Evolutionary conservation across 1,284 basidiomycete species (phyloP).

Genomic region (Ceraceosorus guamensis): DNA sequence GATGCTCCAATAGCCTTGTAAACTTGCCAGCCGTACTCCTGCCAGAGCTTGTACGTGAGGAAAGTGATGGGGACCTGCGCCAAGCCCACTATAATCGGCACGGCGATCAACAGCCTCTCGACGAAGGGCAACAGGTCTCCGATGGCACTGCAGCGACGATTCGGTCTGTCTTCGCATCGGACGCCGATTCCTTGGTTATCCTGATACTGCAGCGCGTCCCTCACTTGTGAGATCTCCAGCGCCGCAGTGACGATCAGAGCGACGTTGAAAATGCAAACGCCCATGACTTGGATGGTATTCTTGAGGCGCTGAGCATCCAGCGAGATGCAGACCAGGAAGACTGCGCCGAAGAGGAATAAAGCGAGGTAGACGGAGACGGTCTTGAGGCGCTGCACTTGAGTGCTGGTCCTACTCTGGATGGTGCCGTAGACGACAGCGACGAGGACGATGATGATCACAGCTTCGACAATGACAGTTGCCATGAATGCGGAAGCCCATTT

Average conservation of each 20-base stretch:
- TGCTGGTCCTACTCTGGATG: constrained; percentile 12
- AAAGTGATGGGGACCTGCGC: constrained; percentile 23
- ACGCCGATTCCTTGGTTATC: constrained; percentile 16
- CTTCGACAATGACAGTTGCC: constrained; percentile 20
- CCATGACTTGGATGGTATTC: constrained; percentile 39
- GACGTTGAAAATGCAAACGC: constrained; percentile 35
- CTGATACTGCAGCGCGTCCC: constrained; percentile 25
- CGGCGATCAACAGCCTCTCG: constrained; percentile 26
- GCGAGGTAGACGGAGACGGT: constrained; percentile 37
- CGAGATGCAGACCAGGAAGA: constrained; percentile 31
- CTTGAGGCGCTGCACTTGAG: constrained; percentile 32
- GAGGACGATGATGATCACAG: constrained; percentile 24
- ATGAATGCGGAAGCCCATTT: constrained; percentile 13
- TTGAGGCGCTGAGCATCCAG: constrained; percentile 36
- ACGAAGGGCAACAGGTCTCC: constrained; percentile 21
- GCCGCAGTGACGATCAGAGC: constrained; percentile 32
- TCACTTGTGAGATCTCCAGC: constrained; percentile 33
- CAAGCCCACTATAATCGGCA: constrained; percentile 25
- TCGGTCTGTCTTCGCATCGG: constrained; percentile 15
- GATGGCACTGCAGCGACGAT: constrained; percentile 13
- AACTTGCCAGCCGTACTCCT: constrained; percentile 39
- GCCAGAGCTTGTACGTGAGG: constrained; percentile 27
- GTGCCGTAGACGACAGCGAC: constrained; percentile 29
- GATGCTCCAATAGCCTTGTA: constrained; percentile 39
- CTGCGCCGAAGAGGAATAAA: constrained; percentile 31